Evolutionary conservation across 1,284 basidiomycete genomes (phyloP), one percentile per base, ranked within the genome.

Genomic region (Sporisorium sorghi): DNA sequence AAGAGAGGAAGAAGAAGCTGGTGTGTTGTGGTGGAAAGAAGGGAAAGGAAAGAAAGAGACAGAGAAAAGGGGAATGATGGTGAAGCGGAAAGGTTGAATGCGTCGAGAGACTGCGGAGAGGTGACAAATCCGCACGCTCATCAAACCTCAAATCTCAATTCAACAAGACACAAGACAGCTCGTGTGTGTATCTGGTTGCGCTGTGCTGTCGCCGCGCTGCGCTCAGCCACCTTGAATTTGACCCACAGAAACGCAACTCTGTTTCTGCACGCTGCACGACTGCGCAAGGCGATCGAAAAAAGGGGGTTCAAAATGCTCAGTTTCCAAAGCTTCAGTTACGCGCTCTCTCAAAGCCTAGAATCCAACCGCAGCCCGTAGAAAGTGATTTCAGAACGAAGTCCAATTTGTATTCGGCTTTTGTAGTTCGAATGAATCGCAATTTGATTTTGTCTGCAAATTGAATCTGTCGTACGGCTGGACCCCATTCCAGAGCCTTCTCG

Each of bases 231-330:
- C 5, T 26, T 26, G 24, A 44, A 26, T 9, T 35, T 35, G 8
- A 19, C 17, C 17, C 44, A 26, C n/a, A n/a, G 21, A 46, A 10
- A 28, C 43, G 43, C 32, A 43, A 19, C 32, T 46, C n/a, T n/a
- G n/a, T n/a, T n/a, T n/a, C n/a, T n/a, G 52, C 53, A 56, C 51
- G 47, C 51, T 53, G 58, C 49, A 55, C 54, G 64, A 60, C 53
- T 53, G 55, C 44, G 49, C 53, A 44, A 61, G 37, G 54, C 64
- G 64, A 55, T 61, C 58, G 58, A 55, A 61, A 39, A 53, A 43
- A 46, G 40, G 58, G 43, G 63, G 46, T 17, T 19, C 15, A n/a
- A n/a, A n/a, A n/a, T n/a, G n/a, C n/a, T n/a, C n/a, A n/a, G n/a
- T n/a, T n/a, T n/a, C n/a, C n/a, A n/a, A n/a, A n/a, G n/a, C n/a